Conservation (phyloP, 768 basidiomycete species). For the Suillus subaureus region DNA sequence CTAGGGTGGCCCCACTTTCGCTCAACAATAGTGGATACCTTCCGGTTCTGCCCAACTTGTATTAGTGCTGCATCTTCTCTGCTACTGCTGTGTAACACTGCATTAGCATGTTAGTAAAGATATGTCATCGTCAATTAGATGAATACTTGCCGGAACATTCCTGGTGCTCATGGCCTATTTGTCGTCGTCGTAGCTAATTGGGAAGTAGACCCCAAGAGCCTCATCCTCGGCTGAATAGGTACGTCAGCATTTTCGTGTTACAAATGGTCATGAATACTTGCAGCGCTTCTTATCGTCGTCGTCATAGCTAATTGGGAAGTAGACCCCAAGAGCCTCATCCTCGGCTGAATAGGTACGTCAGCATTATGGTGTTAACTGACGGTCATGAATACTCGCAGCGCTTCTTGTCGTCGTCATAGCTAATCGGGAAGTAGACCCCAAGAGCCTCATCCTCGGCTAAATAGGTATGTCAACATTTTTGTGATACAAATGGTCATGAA, state of each 20-base stretch:
- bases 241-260: neutral
- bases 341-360: neutral
- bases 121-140: neutral
- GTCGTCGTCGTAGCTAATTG: neutral
- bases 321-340: neutral
- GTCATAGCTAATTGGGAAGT: neutral
- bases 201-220: neutral
- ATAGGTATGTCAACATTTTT: neutral
- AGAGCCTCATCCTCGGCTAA: neutral
- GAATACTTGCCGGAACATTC: no score
- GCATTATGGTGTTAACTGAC: neutral
- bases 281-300: neutral
- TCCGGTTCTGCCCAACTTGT: neutral
- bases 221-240: neutral
- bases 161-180: neutral
- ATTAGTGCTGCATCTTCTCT: neutral
- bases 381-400: neutral
- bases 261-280: neutral
- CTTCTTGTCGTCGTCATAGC: neutral
- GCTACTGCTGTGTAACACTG: no score
- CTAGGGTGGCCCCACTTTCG: no score
- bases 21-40: neutral
- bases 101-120: no score
- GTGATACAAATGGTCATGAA: neutral
- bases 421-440: neutral